Evolutionary conservation across 345 rosid genomes (phyloP).

Genomic region (Melaleuca alternifolia): DNA sequence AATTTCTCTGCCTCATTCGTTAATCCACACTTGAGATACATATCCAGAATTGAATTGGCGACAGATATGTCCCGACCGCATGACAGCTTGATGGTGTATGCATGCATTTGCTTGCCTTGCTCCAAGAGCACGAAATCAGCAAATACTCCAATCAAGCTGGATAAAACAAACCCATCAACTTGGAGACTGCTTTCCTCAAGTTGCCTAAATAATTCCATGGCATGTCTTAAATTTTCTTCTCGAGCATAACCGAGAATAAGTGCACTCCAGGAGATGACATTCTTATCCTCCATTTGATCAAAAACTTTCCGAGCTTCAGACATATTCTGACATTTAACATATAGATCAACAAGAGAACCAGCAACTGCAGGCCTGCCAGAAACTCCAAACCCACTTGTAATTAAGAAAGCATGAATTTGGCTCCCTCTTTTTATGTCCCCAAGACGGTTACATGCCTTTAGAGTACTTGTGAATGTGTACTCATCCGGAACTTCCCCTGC

Average conservation of each 20-base stretch:
- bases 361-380: slow-evolving; percentile 25
- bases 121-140: slow-evolving; percentile 79
- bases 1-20: slow-evolving; percentile 55
- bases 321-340: slow-evolving; percentile 58
- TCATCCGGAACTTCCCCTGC: slow-evolving; percentile 42
- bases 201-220: slow-evolving; percentile 57
- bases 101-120: slow-evolving; percentile 88
- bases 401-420: slow-evolving; percentile 55
- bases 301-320: slow-evolving; percentile 47
- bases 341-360: slow-evolving; percentile 67
- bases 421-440: slow-evolving; percentile 40
- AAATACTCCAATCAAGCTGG: slow-evolving; percentile 64
- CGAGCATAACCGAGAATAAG: slow-evolving; percentile 81
- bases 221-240: slow-evolving; percentile 50
- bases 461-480: slow-evolving; percentile 53
- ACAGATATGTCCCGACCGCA: slow-evolving; percentile 60
- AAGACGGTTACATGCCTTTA: slow-evolving; percentile 57
- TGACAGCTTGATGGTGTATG: slow-evolving; percentile 46
- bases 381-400: slow-evolving; percentile 47
- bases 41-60: slow-evolving; percentile 58
- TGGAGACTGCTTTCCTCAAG: slow-evolving; percentile 25
- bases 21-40: slow-evolving; percentile 86
- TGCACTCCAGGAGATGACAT: slow-evolving; percentile 61
- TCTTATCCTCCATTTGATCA: slow-evolving; percentile 42
- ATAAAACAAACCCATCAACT: slow-evolving; percentile 56